These are phyloP conservation scores for Penicillium subrubescens DNA, from an alignment of 495 filamentous ascomycete species.

Conservation along the genomic window DNA sequence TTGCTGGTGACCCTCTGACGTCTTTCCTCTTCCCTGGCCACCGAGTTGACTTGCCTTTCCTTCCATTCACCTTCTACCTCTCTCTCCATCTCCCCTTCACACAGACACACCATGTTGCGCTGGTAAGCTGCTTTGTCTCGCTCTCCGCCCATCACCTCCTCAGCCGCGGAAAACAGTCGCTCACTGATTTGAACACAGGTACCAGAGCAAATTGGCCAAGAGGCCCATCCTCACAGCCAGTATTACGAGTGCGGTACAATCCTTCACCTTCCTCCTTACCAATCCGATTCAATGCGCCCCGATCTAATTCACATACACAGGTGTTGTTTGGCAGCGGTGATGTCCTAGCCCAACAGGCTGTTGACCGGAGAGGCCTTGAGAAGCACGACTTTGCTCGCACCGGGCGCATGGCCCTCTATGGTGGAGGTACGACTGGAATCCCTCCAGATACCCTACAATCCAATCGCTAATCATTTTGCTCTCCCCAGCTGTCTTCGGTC, in stretches of 20 bases:
- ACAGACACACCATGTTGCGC: constrained; percentile 40
- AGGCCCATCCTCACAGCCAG: constrained; percentile 87
- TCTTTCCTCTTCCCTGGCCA: not conserved
- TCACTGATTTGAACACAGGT: constrained; percentile 58
- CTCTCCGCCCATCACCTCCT: not conserved
- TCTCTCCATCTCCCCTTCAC: not conserved
- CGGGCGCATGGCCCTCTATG: constrained; percentile 88
- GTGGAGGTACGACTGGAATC: constrained; percentile 63
- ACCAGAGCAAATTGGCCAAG: constrained; percentile 78
- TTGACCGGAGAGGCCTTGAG: constrained; percentile 75
- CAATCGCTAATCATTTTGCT: constrained; percentile 9
- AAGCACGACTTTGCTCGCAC: constrained; percentile 84
- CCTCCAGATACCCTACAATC: not conserved
- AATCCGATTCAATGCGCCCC: not conserved
- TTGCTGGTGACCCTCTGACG: not conserved
- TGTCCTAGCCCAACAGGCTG: constrained; percentile 87
- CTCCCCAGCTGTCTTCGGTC: constrained; percentile 78
- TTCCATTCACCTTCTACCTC: constrained; percentile 4
- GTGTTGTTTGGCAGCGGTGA: constrained; percentile 92
- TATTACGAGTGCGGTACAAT: constrained; percentile 72
- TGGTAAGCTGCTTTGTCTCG: constrained; percentile 34
- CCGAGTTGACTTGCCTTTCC: not conserved
- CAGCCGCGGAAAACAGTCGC: constrained; percentile 8
- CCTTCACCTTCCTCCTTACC: not conserved
- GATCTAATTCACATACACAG: constrained; percentile 35